Evolutionary conservation across 2,329 filamentous ascomycete species (phyloP).

Genomic region (Penicillium sp.): DNA sequence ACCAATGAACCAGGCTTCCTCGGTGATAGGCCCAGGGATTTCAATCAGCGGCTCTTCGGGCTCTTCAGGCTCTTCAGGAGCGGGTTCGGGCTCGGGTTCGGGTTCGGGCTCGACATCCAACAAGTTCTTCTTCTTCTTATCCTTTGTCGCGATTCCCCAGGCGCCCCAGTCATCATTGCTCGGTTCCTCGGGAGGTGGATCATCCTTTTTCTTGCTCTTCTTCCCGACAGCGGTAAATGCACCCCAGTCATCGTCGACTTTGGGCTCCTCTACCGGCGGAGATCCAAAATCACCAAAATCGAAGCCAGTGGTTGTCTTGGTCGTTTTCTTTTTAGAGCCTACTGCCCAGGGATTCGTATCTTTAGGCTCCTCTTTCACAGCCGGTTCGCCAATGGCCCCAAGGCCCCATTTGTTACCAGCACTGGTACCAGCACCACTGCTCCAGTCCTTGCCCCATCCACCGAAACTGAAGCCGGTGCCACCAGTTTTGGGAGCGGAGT

Average conservation of each 20-base stretch:
- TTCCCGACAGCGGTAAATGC: constrained; percentile 36
- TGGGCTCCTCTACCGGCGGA: constrained; percentile 37
- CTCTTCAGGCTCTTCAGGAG: constrained; percentile 26
- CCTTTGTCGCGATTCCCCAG: constrained; percentile 25
- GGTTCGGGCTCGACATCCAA: constrained; percentile 26
- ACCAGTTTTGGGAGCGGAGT: constrained; percentile 41
- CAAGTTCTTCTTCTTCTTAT: constrained; percentile 29
- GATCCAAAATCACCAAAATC: constrained; percentile 43
- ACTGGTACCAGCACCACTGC: constrained; percentile 19
- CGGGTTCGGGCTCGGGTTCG: constrained; percentile 19
- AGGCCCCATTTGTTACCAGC: constrained; percentile 40
- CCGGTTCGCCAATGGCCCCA: constrained; percentile 33
- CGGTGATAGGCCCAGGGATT: constrained; percentile 10
- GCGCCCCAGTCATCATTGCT: constrained; percentile 23
- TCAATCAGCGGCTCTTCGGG: constrained; percentile 28
- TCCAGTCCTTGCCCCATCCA: constrained; percentile 58
- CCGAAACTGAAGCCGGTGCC: constrained; percentile 46
- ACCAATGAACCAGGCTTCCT: constrained; percentile 31
- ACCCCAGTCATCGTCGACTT: constrained; percentile 37
- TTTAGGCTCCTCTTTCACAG: constrained; percentile 28
- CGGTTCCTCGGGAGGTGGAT: constrained; percentile 17
- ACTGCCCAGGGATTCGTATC: constrained; percentile 42
- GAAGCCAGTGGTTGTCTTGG: constrained; percentile 35
- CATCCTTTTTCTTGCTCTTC: constrained; percentile 42
- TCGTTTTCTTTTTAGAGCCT: constrained; percentile 34